These are phyloP conservation scores for Chytriomyces confervae DNA, from an alignment of 192 early-diverging fungal genomes.

Conservation along the genomic window DNA sequence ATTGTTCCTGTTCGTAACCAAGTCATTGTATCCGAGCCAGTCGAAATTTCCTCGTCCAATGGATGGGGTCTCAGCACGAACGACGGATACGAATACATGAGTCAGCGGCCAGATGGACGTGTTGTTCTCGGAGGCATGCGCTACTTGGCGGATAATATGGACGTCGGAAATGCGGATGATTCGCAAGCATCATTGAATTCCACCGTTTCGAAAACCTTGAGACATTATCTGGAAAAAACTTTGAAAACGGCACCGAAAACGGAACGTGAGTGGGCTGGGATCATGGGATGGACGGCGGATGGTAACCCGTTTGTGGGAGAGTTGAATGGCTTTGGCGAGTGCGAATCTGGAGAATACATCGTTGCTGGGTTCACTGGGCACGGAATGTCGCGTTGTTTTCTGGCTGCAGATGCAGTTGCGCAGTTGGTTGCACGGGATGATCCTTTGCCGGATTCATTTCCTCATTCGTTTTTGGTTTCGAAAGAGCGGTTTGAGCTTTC, in stretches of 20 bases:
- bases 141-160: conserved; percentile 41
- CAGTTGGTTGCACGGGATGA: conserved; percentile 29
- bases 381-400: conserved; percentile 55
- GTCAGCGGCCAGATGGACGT: conserved; percentile 47
- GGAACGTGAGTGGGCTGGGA: conserved; percentile 49
- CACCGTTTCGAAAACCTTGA: conserved; percentile 28
- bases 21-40: conserved; percentile 49
- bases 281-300: conserved; percentile 53
- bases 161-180: conserved; percentile 46
- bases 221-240: conserved; percentile 23
- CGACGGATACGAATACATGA: conserved; percentile 55
- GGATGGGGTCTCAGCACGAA: conserved; percentile 27
- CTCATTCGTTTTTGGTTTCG: conserved; percentile 18
- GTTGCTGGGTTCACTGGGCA: conserved; percentile 51
- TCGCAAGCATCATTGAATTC: conserved; percentile 21
- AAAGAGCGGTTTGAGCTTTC: neutral
- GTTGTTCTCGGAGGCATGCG: conserved; percentile 53
- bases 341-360: conserved; percentile 33
- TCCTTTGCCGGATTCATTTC: conserved; percentile 4
- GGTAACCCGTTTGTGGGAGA: conserved; percentile 48
- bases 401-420: conserved; percentile 35
- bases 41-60: neutral
- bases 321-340: conserved; percentile 12
- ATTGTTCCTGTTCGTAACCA: conserved; percentile 58
- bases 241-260: neutral